Evolutionary conservation across 2,329 filamentous ascomycete species (phyloP).

Genomic region (Paramyrothecium sp.): DNA sequence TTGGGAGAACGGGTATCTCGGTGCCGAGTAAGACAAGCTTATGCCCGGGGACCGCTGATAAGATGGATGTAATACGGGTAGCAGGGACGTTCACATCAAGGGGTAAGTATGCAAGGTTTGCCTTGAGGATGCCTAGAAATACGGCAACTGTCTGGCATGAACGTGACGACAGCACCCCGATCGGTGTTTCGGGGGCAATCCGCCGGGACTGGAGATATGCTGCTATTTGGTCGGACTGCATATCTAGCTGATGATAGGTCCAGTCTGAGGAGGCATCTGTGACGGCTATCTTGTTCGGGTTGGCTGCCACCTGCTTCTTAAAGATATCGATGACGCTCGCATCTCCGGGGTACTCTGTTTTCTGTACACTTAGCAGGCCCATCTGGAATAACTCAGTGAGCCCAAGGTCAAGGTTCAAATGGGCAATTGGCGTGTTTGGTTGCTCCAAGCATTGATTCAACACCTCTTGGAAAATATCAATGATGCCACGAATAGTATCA

Average conservation of each 20-base stretch:
- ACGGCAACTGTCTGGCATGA: conserved; percentile 9
- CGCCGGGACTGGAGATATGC: not conserved
- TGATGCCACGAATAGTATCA: conserved; percentile 7
- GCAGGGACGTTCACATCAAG: conserved; percentile 10
- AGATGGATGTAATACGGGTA: conserved; percentile 5
- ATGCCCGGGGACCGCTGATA: conserved; percentile 4
- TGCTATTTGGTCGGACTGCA: conserved; percentile 3
- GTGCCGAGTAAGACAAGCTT: not conserved
- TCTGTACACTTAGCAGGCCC: conserved; percentile 3
- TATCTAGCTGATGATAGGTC: conserved; percentile 7
- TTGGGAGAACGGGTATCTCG: not conserved
- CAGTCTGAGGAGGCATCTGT: conserved; percentile 2
- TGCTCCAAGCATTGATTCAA: conserved; percentile 4
- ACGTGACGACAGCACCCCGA: conserved; percentile 8
- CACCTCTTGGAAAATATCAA: conserved; percentile 8
- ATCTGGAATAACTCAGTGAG: not conserved
- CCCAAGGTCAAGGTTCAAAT: not conserved
- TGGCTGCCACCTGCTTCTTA: not conserved
- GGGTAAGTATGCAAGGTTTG: conserved; percentile 10
- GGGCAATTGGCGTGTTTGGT: not conserved
- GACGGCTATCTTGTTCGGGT: conserved; percentile 6
- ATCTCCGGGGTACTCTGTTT: conserved; percentile 7
- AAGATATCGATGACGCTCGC: conserved; percentile 9
- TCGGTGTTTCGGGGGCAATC: conserved; percentile 5
- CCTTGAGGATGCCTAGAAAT: conserved; percentile 12